Conservation (phyloP, 2,329 filamentous ascomycete species). For the Cercospora brassicicola region DNA sequence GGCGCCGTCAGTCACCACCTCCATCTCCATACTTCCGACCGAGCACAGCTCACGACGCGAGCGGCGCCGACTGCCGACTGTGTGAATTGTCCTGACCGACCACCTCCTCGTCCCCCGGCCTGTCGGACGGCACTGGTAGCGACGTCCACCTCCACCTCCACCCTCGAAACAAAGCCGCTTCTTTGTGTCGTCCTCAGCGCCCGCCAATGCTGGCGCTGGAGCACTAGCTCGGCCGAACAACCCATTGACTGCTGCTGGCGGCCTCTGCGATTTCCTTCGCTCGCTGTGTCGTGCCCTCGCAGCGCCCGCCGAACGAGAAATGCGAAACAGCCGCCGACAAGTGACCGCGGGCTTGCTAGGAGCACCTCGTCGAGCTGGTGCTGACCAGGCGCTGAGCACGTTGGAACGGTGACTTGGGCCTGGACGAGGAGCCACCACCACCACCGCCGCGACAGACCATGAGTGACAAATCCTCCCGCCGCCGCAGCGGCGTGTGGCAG, state of each 20-base stretch:
- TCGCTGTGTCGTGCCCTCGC: not conserved
- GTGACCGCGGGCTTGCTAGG: not conserved
- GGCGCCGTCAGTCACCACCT: not conserved
- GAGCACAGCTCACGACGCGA: not conserved
- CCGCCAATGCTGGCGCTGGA: not conserved
- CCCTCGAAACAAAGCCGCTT: not conserved
- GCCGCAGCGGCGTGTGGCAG: slow-evolving; percentile 28
- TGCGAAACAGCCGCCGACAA: not conserved
- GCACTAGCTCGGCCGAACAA: not conserved
- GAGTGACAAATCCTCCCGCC: slow-evolving; percentile 23
- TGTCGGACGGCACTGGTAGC: not conserved
- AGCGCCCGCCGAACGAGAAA: not conserved
- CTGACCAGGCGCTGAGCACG: not conserved
- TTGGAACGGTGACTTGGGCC: not conserved
- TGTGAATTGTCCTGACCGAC: not conserved
- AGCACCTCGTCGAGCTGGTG: not conserved
- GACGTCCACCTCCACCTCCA: not conserved
- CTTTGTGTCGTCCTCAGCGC: not conserved
- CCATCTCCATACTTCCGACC: not conserved
- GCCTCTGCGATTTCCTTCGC: not conserved
- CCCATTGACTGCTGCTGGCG: not conserved
- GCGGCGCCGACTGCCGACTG: not conserved
- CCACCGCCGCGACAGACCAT: slow-evolving; percentile 5
- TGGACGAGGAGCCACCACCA: not conserved
- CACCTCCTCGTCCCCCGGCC: not conserved